Evolutionary conservation across 768 basidiomycete species (phyloP).

Genomic region (Neoboletus brunneissimus): DNA sequence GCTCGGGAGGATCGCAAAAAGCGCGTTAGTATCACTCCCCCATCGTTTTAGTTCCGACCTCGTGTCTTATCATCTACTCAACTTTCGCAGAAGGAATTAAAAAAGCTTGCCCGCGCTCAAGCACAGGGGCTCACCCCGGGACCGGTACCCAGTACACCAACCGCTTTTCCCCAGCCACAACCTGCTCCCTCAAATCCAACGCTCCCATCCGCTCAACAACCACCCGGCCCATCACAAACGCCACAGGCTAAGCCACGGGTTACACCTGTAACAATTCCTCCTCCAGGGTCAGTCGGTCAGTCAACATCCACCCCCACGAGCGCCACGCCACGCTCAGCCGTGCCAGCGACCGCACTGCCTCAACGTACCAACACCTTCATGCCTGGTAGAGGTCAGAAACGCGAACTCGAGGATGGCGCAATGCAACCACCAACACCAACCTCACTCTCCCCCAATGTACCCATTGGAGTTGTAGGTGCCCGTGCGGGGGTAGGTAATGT

Average conservation of each 20-base stretch:
- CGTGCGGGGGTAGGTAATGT: slow-evolving; percentile 57
- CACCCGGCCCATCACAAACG: slow-evolving; percentile 12
- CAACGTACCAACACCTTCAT: slow-evolving; percentile 16
- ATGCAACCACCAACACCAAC: slow-evolving; percentile 23
- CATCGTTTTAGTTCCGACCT: slow-evolving; percentile 4
- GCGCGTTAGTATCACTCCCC: slow-evolving; percentile 48
- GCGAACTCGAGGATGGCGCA: slow-evolving; percentile 29
- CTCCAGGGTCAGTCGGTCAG: slow-evolving; percentile 23
- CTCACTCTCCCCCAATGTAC: slow-evolving; percentile 21
- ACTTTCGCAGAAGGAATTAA: slow-evolving; percentile 61
- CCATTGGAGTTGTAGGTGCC: slow-evolving; percentile 42
- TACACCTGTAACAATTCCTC: slow-evolving; percentile 34
- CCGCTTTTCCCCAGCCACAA: slow-evolving; percentile 36
- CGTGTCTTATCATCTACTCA: slow-evolving; percentile 9
- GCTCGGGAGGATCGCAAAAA: slow-evolving; percentile 76
- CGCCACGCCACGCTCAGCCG: slow-evolving; percentile 31
- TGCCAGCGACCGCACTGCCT: slow-evolving; percentile 24
- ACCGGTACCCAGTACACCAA: slow-evolving; percentile 22
- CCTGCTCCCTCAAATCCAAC: slow-evolving; percentile 24
- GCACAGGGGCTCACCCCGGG: slow-evolving; percentile 29
- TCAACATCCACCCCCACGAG: slow-evolving; percentile 34
- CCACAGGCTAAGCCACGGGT: slow-evolving; percentile 28
- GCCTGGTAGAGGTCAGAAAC: slow-evolving; percentile 33
- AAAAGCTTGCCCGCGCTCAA: slow-evolving; percentile 60
- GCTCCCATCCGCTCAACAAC: slow-evolving; percentile 25